phyloP scores from a whole-genome alignment of 495 filamentous ascomycete species.

The Emericellopsis terricola region DNA sequence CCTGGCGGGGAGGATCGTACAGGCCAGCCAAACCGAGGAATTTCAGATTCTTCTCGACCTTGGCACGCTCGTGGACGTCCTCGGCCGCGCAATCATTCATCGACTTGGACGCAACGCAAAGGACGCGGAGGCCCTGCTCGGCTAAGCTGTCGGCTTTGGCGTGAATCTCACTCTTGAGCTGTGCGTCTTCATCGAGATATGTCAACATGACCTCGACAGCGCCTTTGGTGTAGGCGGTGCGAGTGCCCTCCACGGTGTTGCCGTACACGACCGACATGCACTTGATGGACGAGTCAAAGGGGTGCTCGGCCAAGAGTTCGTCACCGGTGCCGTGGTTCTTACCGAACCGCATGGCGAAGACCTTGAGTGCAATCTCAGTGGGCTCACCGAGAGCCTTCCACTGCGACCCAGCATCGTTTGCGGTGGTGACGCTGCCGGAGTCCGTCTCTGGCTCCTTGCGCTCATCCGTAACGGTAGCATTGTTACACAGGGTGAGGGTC shows the following conservation, averaged over 20 bases:
- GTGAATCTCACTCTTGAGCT: constrained; percentile 15
- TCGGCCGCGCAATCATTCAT: constrained; percentile 11
- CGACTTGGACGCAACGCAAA: constrained; percentile 28
- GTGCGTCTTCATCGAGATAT: constrained; percentile 15
- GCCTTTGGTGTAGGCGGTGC: constrained; percentile 35
- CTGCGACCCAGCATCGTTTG: constrained; percentile 5
- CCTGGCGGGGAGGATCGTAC: constrained; percentile 55
- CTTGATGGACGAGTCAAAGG: constrained; percentile 44
- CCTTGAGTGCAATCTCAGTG: constrained; percentile 38
- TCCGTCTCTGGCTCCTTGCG: constrained; percentile 24
- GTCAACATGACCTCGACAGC: constrained; percentile 35
- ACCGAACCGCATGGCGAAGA: constrained; percentile 20
- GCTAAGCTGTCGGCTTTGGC: constrained; percentile 32
- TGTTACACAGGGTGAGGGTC: constrained; percentile 47
- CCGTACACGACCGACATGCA: constrained; percentile 40
- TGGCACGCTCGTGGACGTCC: constrained; percentile 16
- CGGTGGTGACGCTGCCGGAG: constrained; percentile 14
- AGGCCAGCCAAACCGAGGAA: constrained; percentile 54
- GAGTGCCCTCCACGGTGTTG: constrained; percentile 7
- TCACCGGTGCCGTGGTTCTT: constrained; percentile 9
- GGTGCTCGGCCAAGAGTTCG: constrained; percentile 31
- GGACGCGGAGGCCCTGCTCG: constrained; percentile 36
- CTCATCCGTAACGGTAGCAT: constrained; percentile 40
- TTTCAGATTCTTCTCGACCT: constrained; percentile 38
- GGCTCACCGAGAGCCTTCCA: constrained; percentile 38